Evolutionary conservation across 2,329 filamentous ascomycete species (phyloP).

Genomic region (Conoideocrella luteorostrata): DNA sequence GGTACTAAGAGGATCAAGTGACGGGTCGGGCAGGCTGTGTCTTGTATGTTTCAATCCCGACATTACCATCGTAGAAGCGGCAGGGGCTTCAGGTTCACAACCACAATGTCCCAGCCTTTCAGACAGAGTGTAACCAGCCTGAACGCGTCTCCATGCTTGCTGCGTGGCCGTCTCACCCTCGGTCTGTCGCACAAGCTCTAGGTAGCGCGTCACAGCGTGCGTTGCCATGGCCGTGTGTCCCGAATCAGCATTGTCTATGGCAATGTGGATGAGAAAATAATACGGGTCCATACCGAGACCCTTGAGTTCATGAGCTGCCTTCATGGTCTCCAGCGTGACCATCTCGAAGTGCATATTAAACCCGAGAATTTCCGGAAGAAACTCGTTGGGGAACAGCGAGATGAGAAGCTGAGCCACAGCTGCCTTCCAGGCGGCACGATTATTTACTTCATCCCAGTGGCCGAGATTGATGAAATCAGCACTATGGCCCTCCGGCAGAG

Average conservation of each 20-base stretch:
- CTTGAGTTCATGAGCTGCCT: conserved; percentile 32
- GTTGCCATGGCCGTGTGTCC: conserved; percentile 43
- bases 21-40: conserved; percentile 16
- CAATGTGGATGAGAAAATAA: conserved; percentile 44
- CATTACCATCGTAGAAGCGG: too few species aligned
- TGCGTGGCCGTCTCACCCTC: conserved; percentile 13
- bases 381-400: conserved; percentile 40
- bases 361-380: conserved; percentile 43
- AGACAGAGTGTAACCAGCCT: conserved; percentile 12
- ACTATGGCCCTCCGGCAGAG: conserved; percentile 43
- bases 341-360: conserved; percentile 45
- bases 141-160: conserved; percentile 11
- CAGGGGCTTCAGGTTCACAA: too few species aligned
- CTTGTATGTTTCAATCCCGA: conserved; percentile 8
- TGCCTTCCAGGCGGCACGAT: conserved; percentile 31
- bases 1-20: neutral
- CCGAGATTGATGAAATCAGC: conserved; percentile 15
- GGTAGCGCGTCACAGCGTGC: conserved; percentile 29
- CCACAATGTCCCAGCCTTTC: too few species aligned
- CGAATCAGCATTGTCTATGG: conserved; percentile 42
- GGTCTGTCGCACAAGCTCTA: conserved; percentile 23
- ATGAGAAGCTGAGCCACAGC: conserved; percentile 38
- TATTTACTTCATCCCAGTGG: conserved; percentile 21
- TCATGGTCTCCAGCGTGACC: conserved; percentile 22
- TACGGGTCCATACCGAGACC: conserved; percentile 36